Evolutionary conservation across 179 eudicot species (phyloP).

Genomic region (Beta macrorhiza): DNA sequence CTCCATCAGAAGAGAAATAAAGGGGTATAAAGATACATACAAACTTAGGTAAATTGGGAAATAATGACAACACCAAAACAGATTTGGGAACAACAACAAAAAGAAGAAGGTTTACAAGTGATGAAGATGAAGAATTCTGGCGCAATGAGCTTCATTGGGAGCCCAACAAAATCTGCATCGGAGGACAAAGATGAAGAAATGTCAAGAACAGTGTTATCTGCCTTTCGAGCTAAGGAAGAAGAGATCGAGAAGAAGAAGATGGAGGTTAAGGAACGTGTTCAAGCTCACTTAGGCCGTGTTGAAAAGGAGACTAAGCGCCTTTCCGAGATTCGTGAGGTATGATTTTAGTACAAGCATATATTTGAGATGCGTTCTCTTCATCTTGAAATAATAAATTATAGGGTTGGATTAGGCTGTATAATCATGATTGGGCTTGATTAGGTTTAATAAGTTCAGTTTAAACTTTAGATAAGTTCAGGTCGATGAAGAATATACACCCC

Average conservation of each 20-base stretch:
- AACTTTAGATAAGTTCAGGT: no score
- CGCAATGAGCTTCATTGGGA: slow-evolving; percentile 28
- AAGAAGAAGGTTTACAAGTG: slow-evolving; percentile 18
- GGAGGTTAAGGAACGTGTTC: slow-evolving; percentile 58
- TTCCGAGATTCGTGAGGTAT: slow-evolving; percentile 78
- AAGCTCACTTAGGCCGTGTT: slow-evolving; percentile 76
- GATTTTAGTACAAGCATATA: neutral
- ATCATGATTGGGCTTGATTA: no score
- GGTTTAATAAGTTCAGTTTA: no score
- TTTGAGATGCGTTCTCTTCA: no score
- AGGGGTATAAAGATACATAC: neutral
- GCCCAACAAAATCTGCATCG: slow-evolving; percentile 10
- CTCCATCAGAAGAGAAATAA: neutral
- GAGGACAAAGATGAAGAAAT: slow-evolving; percentile 40
- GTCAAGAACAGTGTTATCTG: slow-evolving; percentile 36
- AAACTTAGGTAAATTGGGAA: neutral
- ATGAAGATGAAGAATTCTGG: slow-evolving; percentile 36
- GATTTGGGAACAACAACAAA: slow-evolving; percentile 35
- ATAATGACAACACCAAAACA: slow-evolving; percentile 32
- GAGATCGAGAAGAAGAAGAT: slow-evolving; percentile 59
- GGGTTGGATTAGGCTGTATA: no score
- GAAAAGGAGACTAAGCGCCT: slow-evolving; percentile 79
- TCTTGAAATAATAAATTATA: no score
- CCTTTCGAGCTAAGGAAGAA: slow-evolving; percentile 48
- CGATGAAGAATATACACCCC: no score